A percentile compares a stretch with the other conserved stretches of the same genome.
Evolutionary conservation across 441 rosid genomes (phyloP).

Genomic region (Populus tomentosa): DNA sequence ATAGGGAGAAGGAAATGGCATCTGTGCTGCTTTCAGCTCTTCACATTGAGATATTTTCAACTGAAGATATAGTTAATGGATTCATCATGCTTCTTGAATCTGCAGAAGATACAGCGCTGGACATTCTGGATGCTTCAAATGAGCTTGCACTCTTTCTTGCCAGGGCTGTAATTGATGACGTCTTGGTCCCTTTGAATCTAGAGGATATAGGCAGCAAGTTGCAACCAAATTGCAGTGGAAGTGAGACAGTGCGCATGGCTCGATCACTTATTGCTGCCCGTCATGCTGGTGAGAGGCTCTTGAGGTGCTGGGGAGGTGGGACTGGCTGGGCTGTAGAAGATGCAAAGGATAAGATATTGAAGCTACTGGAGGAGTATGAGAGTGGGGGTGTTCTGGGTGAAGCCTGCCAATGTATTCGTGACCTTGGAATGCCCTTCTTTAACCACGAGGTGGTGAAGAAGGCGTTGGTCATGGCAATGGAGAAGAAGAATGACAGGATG

Average conservation of each 20-base stretch:
- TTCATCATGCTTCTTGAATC: conserved; percentile 93
- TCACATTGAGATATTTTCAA: conserved; percentile 91
- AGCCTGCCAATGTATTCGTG: conserved; percentile 98
- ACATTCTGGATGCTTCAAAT: conserved; percentile 92
- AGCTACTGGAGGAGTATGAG: conserved; percentile 89
- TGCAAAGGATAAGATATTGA: conserved; percentile 92
- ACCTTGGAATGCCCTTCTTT: conserved; percentile 94
- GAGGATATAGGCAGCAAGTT: conserved; percentile 75
- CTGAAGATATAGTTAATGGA: conserved; percentile 85
- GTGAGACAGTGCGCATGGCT: conserved; percentile 75
- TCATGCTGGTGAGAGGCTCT: conserved; percentile 95
- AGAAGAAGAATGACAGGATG: conserved; percentile 90
- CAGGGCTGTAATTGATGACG: conserved; percentile 96
- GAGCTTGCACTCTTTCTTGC: conserved; percentile 95
- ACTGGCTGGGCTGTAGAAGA: conserved; percentile 99
- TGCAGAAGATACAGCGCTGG: conserved; percentile 94
- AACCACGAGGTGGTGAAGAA: conserved; percentile 99
- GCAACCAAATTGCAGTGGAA: conserved; percentile 75
- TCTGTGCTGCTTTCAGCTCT: conserved; percentile 92
- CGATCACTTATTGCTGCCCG: conserved; percentile 80
- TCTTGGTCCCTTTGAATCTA: conserved; percentile 82
- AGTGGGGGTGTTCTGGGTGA: conserved; percentile 88
- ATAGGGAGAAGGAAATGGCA: conserved; percentile 99
- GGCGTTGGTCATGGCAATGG: conserved; percentile 99
- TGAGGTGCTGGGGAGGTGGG: conserved; percentile 99